Percentiles rank a stretch among this genome's conserved stretches.
phyloP scores from a whole-genome alignment of 1,139 yeast genomes.

The Williopsis jadinii region DNA sequence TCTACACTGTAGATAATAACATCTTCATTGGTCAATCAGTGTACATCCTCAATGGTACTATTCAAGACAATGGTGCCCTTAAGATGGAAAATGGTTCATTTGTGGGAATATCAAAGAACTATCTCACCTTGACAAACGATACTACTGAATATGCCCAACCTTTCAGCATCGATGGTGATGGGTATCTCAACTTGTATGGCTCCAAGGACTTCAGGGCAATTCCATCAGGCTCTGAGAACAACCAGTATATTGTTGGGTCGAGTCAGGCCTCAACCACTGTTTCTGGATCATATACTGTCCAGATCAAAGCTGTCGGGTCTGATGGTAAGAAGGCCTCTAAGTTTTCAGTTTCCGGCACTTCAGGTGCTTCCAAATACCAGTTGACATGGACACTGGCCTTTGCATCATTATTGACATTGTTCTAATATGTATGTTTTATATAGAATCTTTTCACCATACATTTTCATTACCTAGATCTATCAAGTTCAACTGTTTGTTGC shows the following conservation, averaged over 20 bases:
- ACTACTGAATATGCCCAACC: conserved; percentile 4
- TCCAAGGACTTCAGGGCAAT: conserved; percentile 7
- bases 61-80: conserved; percentile 9
- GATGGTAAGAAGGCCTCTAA: not conserved
- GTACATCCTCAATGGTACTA: conserved; percentile 3
- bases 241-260: conserved; percentile 8
- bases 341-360: not conserved
- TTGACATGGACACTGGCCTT: too few relatives aligned
- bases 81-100: conserved; percentile 1
- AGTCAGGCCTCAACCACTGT: not conserved
- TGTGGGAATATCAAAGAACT: conserved; percentile 6
- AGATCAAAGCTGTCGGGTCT: not conserved
- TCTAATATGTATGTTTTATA: not conserved
- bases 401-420: not conserved
- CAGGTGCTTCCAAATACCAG: too few relatives aligned
- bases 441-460: conserved; percentile 15
- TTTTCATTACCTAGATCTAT: conserved; percentile 19
- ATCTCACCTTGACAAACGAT: conserved; percentile 6
- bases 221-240: conserved; percentile 10
- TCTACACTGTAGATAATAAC: conserved; percentile 2
- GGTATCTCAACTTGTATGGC: conserved; percentile 6
- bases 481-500: conserved; percentile 10
- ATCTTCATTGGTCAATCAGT: conserved; percentile 3
- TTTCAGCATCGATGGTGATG: conserved; percentile 7
- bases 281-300: not conserved